Base-by-base conservation (phyloP, 169 alveolate genomes). In the Pseudocohnilembus persalinus region DNA sequence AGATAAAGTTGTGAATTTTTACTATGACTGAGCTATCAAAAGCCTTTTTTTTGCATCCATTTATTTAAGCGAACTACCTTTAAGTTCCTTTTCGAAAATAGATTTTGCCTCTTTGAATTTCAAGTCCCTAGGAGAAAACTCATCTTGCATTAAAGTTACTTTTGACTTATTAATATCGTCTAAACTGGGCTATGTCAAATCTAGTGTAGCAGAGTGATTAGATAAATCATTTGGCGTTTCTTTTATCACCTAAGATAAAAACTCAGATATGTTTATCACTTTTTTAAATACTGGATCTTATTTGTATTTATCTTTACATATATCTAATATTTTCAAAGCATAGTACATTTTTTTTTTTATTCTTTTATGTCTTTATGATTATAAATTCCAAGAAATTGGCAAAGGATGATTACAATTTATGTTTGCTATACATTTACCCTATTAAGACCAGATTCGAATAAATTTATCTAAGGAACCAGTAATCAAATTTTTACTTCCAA, bases 11-110 rank as follows among this genome's bases (percentile, higher is more conserved):
- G 20, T 11, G 20, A 11, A 20, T 11, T 11, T 49, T 49, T 49
- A 49, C 68, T 49, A 20, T 20, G 20, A 72, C 31, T 82, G 34
- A 6, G 74, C 87, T 73, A 73, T 79, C 73, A 63, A 74, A 28
- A 82, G 74, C 73, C 87, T 82, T 73, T 83, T 85, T 26, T 78
- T 49, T 0, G 90, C 90, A 29, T 85, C 90, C 90, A 85, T 85
- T 75, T 80, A 63, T 81, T 85, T 85, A 0, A 85, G 87, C 29
- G 90, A 79, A 20, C 74, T 77, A 4, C 90, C 90, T 74, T 72
- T 29, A 35, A 85, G 34, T 76, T 85, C 87, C 32, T 85, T 85
- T 32, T 79, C 63, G 64, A 73, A 85, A 4, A 85, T 29, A 29
- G 73, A 76, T 79, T 83, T 85, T 63, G 74, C 74, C 29, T 85